Evolutionary conservation across 1,139 yeast genomes (phyloP), one percentile per base, ranked within the genome.

Genomic region (Taphrina betulina): DNA sequence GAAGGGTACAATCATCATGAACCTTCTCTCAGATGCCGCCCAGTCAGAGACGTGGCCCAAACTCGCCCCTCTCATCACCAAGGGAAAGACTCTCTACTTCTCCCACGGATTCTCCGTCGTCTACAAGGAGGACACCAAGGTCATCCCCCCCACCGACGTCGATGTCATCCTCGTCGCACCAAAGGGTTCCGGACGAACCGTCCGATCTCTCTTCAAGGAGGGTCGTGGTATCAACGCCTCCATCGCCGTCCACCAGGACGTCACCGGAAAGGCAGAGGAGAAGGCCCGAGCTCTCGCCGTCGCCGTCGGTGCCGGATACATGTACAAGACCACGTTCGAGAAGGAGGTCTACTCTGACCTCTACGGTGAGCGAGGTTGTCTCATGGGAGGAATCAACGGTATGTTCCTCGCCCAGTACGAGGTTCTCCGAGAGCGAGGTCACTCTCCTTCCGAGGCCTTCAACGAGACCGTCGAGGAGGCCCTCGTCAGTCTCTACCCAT

Each of bases 331-430:
- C 78, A 92, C 98, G 66, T 94, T 94, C 72, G 96, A 94, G 80
- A 88, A 85, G 79, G 98, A 92, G 79, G 98, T 92, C 72, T 88
- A 86, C 89, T 90, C 97, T 65, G 98, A 92, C 76, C 82, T 92
- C 73, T 92, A 92, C 79, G 98, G 98, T 79, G 98, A 92, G 82
- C 89, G 98, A 82, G 98, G 98, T 72, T 90, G 97, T 79, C 82
- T 92, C 70, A 92, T 92, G 98, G 98, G 98, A 74, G 98, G 98
- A 82, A 90, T 92, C 81, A 98, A 92, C 81, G 98, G 98, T 81
- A 92, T 92, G 97, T 92, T 92, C 90, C 82, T 92, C 71, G 98
- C 98, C 68, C 98, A 92, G 80, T 92, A 92, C 82, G 98, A 92
- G 78, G 98, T 92, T 64, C 84, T 92, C 75, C 90, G 98, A 81